Base-by-base conservation (phyloP, 257 asterid species). In the Forsythia viridissima region DNA sequence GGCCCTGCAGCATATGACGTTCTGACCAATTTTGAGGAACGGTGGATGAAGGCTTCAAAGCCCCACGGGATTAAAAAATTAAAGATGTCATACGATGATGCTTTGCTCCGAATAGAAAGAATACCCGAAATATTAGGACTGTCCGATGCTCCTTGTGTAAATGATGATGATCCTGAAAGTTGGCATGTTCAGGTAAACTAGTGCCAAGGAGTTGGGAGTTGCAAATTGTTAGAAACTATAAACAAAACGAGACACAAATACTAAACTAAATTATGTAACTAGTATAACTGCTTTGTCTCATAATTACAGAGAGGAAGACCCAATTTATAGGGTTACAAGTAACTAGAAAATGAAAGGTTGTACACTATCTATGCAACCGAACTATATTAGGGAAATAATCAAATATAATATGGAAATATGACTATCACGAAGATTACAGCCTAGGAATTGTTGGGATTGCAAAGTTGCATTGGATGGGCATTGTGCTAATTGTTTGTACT, bases 1-100 rank as follows among this genome's bases (percentile, higher is more conserved):
- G 98, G 99, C 44, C 99, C 98, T 3, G 99, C 99, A 79, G 99
- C 99, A 3, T 96, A 93, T 79, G 99, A 96, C 86, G 92, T 96
- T 61, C 87, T 96, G 69, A 79, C 89, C 67, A 96, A 96, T 86
- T 96, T 96, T 63, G 98, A 96, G 87, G 97, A 92, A 77, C 91
- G 99, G 59, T 96, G 99, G 99, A 34, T 87, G 71, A 96, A 92
- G 86, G 98, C 97, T 76, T 81, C 97, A 12, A 93, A 91, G 87
- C 99, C 97, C 8, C 96, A 77, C 11, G 99, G 98, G 71, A 91
- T 93, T 41, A 89, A 90, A 75, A 96, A 93, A 86, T 81, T 96
- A 81, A 93, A 93, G 85, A 84, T 75, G 34, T 89, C 99, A 40
- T 91, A 80, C 63, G 99, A 92, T 43, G 99, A 96, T 80, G 88